Percentiles rank a stretch among this genome's conserved stretches.
Conservation (phyloP, 345 rosid genomes). For the Clausena lansium region DNA sequence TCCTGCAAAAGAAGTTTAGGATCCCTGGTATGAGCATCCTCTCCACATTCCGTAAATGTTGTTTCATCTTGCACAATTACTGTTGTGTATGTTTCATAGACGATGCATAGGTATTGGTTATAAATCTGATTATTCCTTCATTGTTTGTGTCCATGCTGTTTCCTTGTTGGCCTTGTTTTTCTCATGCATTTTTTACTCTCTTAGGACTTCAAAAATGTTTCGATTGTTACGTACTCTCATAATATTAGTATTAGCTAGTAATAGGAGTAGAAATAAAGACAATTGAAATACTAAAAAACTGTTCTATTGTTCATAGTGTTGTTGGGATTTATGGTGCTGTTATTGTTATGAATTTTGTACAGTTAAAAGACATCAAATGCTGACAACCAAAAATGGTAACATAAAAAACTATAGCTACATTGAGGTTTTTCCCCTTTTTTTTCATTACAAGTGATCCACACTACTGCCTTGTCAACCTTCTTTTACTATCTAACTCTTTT, state of each 20-base stretch:
- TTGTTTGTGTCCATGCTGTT: background rate
- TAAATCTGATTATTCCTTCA: background rate
- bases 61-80: background rate
- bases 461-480: background rate
- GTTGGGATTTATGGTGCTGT: background rate
- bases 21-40: background rate
- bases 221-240: background rate
- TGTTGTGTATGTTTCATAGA: background rate
- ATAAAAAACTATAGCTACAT: background rate
- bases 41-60: background rate
- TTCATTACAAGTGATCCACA: background rate
- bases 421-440: too few species aligned
- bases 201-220: background rate
- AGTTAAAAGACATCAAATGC: background rate
- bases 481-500: background rate
- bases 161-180: background rate
- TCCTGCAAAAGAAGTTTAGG: constrained; percentile 8
- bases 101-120: background rate
- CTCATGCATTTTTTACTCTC: background rate
- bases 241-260: background rate
- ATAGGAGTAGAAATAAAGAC: background rate
- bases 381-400: background rate
- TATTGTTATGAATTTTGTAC: background rate
- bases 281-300: background rate
- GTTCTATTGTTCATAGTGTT: background rate